These are phyloP conservation scores for Trifolium pratense DNA, from an alignment of 306 rosid species.

Conservation along the genomic window DNA sequence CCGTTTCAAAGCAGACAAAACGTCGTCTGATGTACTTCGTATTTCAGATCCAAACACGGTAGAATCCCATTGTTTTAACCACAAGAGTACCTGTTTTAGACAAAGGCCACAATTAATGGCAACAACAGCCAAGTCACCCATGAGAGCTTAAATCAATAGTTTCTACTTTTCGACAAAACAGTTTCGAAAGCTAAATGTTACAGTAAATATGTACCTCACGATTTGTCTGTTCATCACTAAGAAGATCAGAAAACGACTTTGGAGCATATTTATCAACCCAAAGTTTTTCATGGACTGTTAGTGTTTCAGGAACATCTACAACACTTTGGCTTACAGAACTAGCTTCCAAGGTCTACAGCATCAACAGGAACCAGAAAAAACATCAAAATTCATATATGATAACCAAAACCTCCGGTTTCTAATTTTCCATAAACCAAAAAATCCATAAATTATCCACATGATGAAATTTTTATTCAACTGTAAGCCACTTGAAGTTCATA, in stretches of 20 bases:
- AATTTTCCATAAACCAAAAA: too few relatives aligned
- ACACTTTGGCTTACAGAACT: slow-evolving; percentile 62
- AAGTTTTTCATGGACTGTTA: slow-evolving; percentile 63
- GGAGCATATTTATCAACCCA: slow-evolving; percentile 99
- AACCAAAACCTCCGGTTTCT: not conserved
- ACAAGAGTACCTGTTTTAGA: slow-evolving; percentile 74
- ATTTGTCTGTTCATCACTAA: slow-evolving; percentile 95
- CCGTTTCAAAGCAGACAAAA: slow-evolving; percentile 82
- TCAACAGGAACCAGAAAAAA: slow-evolving; percentile 35
- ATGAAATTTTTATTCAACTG: slow-evolving; percentile 30
- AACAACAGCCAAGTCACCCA: slow-evolving; percentile 27
- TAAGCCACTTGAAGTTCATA: slow-evolving; percentile 20
- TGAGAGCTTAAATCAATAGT: slow-evolving; percentile 19
- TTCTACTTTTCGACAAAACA: slow-evolving; percentile 1
- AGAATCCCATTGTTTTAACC: slow-evolving; percentile 98
- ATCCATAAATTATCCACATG: too few relatives aligned
- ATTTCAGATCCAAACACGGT: slow-evolving; percentile 86
- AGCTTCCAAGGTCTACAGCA: slow-evolving; percentile 68
- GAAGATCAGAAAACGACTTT: slow-evolving; percentile 86
- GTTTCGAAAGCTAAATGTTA: slow-evolving; percentile 7
- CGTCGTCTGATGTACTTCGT: slow-evolving; percentile 82
- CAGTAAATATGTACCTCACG: slow-evolving; percentile 71
- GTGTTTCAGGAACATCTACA: slow-evolving; percentile 56
- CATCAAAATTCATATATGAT: slow-evolving; percentile 14
- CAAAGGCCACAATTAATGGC: slow-evolving; percentile 30